Conservation (phyloP, 31 red algal species). For the Endocladia muricata region DNA sequence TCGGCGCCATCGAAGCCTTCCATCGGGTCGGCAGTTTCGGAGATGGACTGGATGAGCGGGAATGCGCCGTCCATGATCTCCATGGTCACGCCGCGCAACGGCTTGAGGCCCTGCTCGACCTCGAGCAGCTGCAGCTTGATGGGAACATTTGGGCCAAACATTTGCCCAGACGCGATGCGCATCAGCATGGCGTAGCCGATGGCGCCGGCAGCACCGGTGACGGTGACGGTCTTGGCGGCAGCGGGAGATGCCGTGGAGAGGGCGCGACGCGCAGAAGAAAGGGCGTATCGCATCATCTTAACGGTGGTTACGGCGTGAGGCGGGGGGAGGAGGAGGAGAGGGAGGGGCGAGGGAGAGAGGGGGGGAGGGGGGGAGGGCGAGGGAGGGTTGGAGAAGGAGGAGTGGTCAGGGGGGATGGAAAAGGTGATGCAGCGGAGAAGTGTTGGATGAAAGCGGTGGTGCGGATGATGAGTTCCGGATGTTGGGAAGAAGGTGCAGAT, state of each 20-base stretch:
- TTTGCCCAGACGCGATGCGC: slow-evolving; percentile 91
- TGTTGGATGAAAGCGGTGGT: background rate
- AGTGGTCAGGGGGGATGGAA: background rate
- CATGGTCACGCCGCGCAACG: slow-evolving; percentile 91
- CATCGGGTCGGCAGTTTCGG: slow-evolving; percentile 68
- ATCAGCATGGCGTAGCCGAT: slow-evolving; percentile 96
- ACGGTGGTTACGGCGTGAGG: background rate
- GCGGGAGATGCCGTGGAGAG: slow-evolving; percentile 23
- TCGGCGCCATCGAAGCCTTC: slow-evolving; percentile 85
- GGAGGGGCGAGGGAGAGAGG: background rate
- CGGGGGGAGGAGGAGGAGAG: background rate
- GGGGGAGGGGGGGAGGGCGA: background rate
- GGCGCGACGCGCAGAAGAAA: slow-evolving; percentile 1
- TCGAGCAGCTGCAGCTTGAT: slow-evolving; percentile 89
- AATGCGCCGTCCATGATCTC: slow-evolving; percentile 98
- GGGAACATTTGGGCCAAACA: slow-evolving; percentile 89
- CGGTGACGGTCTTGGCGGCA: slow-evolving; percentile 77
- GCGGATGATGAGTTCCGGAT: background rate
- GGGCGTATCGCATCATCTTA: slow-evolving; percentile 50
- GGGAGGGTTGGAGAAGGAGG: background rate
- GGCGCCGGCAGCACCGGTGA: slow-evolving; percentile 96
- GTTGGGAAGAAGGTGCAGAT: background rate
- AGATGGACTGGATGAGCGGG: slow-evolving; percentile 77
- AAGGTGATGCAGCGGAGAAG: background rate
- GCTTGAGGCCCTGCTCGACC: slow-evolving; percentile 82